A percentile compares a stretch with the other conserved stretches of the same genome.
These are phyloP conservation scores for Penicillium silybi DNA, from an alignment of 495 filamentous ascomycete genomes.

Conservation along the genomic window DNA sequence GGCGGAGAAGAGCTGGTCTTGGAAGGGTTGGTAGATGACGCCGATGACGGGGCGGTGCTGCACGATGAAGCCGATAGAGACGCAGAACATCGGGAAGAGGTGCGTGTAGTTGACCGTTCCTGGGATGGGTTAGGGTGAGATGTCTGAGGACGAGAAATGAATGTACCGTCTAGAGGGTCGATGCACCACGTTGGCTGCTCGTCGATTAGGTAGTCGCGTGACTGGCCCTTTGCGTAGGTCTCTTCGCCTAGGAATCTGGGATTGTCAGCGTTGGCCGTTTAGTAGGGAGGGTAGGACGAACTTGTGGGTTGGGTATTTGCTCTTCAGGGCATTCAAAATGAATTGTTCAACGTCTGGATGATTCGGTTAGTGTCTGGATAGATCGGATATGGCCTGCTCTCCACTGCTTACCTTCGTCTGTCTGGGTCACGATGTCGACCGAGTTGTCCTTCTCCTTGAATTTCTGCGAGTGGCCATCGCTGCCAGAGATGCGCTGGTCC, in stretches of 20 bases:
- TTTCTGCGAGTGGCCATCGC: slow-evolving; percentile 15
- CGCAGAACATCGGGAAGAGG: slow-evolving; percentile 70
- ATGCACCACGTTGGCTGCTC: slow-evolving; percentile 64
- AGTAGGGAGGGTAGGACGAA: slow-evolving; percentile 25
- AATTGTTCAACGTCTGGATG: slow-evolving; percentile 60
- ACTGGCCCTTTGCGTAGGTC: slow-evolving; percentile 56
- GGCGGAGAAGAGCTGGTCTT: slow-evolving; percentile 61
- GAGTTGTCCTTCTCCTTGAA: slow-evolving; percentile 59
- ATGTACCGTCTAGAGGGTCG: slow-evolving; percentile 59
- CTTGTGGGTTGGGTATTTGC: slow-evolving; percentile 59
- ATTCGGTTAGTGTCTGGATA: slow-evolving; percentile 32
- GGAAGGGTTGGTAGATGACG: slow-evolving; percentile 62
- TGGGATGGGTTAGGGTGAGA: neutral
- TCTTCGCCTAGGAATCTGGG: slow-evolving; percentile 68
- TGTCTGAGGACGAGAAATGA: neutral
- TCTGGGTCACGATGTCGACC: slow-evolving; percentile 69
- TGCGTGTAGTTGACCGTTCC: slow-evolving; percentile 70
- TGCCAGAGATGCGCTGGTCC: slow-evolving; percentile 36
- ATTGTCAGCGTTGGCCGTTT: neutral
- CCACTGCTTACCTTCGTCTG: slow-evolving; percentile 54
- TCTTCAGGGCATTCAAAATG: slow-evolving; percentile 51
- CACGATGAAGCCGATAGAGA: slow-evolving; percentile 61
- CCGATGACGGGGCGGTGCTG: slow-evolving; percentile 55
- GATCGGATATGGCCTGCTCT: neutral
- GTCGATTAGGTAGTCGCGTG: slow-evolving; percentile 58